Evolutionary conservation across 345 rosid genomes (phyloP).

Genomic region (Aegle marmelos): DNA sequence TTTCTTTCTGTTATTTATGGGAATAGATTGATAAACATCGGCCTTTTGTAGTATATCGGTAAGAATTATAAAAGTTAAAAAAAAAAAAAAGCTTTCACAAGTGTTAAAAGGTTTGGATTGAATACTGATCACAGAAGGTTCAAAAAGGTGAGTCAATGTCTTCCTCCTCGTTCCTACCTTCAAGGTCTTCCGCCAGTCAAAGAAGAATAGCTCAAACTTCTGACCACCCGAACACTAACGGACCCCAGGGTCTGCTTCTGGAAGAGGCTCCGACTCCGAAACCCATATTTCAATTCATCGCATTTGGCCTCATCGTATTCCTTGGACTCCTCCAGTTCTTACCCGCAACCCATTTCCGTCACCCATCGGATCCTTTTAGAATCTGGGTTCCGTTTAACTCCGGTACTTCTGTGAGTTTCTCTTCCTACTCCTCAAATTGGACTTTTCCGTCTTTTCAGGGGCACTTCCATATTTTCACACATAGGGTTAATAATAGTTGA

Average conservation of each 20-base stretch:
- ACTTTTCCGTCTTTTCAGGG: background rate
- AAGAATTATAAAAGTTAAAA: too few species aligned
- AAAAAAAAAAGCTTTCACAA: too few species aligned
- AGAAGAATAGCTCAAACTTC: slow-evolving; percentile 17
- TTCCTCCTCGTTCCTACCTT: slow-evolving; percentile 16
- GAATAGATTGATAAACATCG: too few species aligned
- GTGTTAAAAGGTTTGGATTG: too few species aligned
- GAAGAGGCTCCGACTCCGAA: slow-evolving; percentile 23
- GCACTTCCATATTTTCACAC: fast-evolving
- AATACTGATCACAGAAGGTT: background rate
- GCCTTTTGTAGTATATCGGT: too few species aligned
- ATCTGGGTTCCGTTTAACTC: slow-evolving; percentile 32
- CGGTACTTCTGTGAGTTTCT: slow-evolving; percentile 12
- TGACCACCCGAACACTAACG: background rate
- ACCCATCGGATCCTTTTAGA: slow-evolving; percentile 35
- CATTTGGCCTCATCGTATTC: slow-evolving; percentile 24
- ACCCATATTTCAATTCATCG: slow-evolving; percentile 20
- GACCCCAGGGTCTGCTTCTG: background rate
- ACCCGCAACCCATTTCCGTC: slow-evolving; percentile 43
- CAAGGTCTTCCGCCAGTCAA: slow-evolving; percentile 5
- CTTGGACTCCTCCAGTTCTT: slow-evolving; percentile 35
- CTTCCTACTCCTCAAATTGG: background rate
- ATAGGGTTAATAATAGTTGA: too few species aligned
- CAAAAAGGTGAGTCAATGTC: slow-evolving; percentile 9
- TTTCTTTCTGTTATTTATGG: too few species aligned